Evolutionary conservation across 1,284 basidiomycete genomes (phyloP), one percentile per base, ranked within the genome.

Genomic region (Thelephora terrestris): DNA sequence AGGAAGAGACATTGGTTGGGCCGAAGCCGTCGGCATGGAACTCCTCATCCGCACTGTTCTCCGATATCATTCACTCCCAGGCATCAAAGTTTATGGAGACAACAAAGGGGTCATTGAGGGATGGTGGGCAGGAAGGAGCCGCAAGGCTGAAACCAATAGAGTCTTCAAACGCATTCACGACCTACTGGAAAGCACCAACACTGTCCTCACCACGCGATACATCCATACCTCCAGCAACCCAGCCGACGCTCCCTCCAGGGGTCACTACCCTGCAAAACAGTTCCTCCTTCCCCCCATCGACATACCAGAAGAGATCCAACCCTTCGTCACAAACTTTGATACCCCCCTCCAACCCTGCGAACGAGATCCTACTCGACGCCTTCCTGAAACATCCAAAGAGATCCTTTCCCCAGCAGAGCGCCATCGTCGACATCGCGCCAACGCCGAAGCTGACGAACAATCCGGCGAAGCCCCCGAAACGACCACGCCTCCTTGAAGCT

Each of bases 191-290:
- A 14, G 32, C 9, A 1, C 4, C 0, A 0, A 43, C 0, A 36
- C 27, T 29, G 9, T 10, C 0, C 14, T 57, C 17, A 45, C 56
- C 49, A 37, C 54, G 1, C 3, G 21, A 21, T 67, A 67, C 47
- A 53, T 64, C 43, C 25, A 45, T 9, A 62, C 58, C 34, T 52
- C 50, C 0, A 2, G 16, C 9, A 74, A 74, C 55, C 71, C 69
- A 7, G 68, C 72, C 2, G 68, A 75, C 39, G 42, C 7, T 1
- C 68, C 70, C 0, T 76, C 68, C 0, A 27, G 65, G 7, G 67
- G 71, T 0, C 44, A 59, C 7, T 69, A 63, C 46, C 56, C 56
- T 2, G 37, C 58, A 1, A 1, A 14, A 0, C 5, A 36, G 29
- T 55, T 59, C 47, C 61, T 71, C 46, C 64, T 70, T 6, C 66